Percentiles rank a stretch among this genome's conserved stretches.
phyloP scores from a whole-genome alignment of 352 stramenopile species.

The Globisporangium canariense region DNA sequence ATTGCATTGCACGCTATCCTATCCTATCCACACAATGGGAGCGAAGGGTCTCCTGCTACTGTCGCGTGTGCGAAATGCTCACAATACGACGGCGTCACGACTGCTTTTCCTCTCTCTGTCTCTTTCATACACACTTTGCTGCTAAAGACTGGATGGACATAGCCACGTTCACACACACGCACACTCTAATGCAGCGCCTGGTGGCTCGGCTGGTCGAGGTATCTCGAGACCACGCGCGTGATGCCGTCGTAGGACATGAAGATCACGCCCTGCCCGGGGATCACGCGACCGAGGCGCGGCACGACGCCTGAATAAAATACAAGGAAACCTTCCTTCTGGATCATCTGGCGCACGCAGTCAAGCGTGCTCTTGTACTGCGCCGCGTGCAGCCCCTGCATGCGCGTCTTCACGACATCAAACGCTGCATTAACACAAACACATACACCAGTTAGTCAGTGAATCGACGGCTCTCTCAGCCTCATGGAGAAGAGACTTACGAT shows the following conservation, averaged over 20 bases:
- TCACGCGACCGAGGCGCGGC: slow-evolving; percentile 90
- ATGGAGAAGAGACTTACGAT: slow-evolving; percentile 71
- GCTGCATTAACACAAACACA: slow-evolving; percentile 25
- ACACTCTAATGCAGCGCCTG: slow-evolving; percentile 10
- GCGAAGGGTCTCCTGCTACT: not conserved
- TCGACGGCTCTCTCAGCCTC: not conserved
- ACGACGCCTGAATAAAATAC: slow-evolving; percentile 94
- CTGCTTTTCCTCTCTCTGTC: not conserved
- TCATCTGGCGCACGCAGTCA: slow-evolving; percentile 85
- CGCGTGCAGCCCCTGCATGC: slow-evolving; percentile 78
- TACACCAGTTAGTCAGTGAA: not conserved
- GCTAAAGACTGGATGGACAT: too few species aligned
- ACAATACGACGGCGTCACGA: not conserved
- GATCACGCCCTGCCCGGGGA: slow-evolving; percentile 97
- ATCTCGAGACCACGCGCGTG: slow-evolving; percentile 43
- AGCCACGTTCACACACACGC: not conserved
- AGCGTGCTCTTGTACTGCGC: slow-evolving; percentile 76
- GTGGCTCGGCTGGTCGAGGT: slow-evolving; percentile 36
- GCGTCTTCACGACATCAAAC: slow-evolving; percentile 91
- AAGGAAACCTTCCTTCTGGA: slow-evolving; percentile 67
- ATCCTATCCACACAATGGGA: not conserved
- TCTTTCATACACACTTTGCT: not conserved
- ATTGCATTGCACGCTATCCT: not conserved
- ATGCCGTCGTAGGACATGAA: slow-evolving; percentile 94
- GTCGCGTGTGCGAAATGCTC: not conserved